Evolutionary conservation across 805 yeast species (phyloP).

Genomic region (Tetrapisispora iriomotensis): DNA sequence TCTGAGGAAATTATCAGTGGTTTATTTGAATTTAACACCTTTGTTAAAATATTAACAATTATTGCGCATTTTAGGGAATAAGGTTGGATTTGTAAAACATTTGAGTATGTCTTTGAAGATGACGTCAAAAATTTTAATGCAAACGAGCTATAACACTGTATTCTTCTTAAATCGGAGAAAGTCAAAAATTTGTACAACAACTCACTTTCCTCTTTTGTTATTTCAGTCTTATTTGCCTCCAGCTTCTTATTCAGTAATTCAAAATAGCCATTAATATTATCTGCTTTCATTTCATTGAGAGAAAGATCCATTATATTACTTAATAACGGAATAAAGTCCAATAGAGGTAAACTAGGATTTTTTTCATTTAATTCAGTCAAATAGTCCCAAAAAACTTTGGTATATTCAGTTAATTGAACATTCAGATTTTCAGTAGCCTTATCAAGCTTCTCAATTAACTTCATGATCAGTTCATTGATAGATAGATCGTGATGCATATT

Average conservation of each 20-base stretch:
- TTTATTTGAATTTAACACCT: not conserved
- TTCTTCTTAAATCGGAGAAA: not conserved
- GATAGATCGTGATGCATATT: conserved; percentile 59
- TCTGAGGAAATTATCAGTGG: conserved; percentile 11
- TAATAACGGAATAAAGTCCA: conserved; percentile 54
- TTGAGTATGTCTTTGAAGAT: not conserved
- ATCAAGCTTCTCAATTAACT: conserved; percentile 58
- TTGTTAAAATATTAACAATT: not conserved
- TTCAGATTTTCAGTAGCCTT: not conserved
- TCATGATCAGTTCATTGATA: conserved; percentile 52
- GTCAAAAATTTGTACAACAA: not conserved
- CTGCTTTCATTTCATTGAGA: not conserved
- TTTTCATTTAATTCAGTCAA: conserved; percentile 43
- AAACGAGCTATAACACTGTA: not conserved
- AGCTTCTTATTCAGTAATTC: conserved; percentile 1
- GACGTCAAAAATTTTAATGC: not conserved
- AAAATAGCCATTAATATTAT: conserved; percentile 2
- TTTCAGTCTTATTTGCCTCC: not conserved
- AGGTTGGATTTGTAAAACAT: not conserved
- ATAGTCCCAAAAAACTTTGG: conserved; percentile 56
- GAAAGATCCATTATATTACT: conserved; percentile 4
- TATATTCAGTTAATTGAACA: conserved; percentile 1
- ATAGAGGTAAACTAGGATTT: conserved; percentile 54
- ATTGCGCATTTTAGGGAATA: not conserved
- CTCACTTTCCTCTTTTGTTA: not conserved